Evolutionary conservation across 139 green algal species (phyloP).

Genomic region (Chlorella sp.): DNA sequence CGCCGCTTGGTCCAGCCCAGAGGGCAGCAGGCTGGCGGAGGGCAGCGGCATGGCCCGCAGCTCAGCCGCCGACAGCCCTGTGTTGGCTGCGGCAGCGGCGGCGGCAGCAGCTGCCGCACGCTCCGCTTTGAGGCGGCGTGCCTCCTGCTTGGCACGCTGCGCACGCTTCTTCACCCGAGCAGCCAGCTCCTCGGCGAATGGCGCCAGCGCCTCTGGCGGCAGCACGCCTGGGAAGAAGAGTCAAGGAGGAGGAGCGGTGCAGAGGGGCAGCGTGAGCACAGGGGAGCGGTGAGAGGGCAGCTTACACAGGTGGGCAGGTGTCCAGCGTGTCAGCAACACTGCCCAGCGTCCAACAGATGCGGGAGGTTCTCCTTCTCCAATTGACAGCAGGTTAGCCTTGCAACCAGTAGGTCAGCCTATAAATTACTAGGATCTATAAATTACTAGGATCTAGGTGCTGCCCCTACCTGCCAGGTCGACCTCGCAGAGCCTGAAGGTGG

Average conservation of each 20-base stretch:
- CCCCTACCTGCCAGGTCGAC: constrained; percentile 46
- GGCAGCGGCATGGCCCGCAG: constrained; percentile 51
- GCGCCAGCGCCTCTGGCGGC: constrained; percentile 60
- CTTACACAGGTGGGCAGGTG: too few species aligned
- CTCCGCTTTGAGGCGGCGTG: background rate
- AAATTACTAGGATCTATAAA: too few species aligned
- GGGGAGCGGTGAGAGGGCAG: too few species aligned
- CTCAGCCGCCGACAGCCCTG: constrained; percentile 50
- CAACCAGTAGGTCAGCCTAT: too few species aligned
- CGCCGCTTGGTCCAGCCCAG: background rate
- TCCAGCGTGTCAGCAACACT: too few species aligned
- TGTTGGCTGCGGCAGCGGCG: constrained; percentile 7
- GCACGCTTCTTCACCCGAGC: constrained; percentile 56
- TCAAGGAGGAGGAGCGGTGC: too few species aligned
- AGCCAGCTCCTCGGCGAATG: constrained; percentile 74
- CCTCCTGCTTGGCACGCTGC: constrained; percentile 39
- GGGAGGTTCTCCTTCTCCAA: too few species aligned
- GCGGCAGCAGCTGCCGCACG: constrained; percentile 4
- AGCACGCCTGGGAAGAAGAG: constrained; percentile 60
- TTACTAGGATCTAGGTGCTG: too few species aligned
- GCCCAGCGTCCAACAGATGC: too few species aligned
- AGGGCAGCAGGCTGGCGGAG: constrained; percentile 4
- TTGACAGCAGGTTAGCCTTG: too few species aligned
- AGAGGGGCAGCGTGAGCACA: too few species aligned
- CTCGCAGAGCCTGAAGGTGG: constrained; percentile 60